Evolutionary conservation across 257 asterid species (phyloP), one percentile per base, ranked within the genome.

Genomic region (Gentiana dahurica): DNA sequence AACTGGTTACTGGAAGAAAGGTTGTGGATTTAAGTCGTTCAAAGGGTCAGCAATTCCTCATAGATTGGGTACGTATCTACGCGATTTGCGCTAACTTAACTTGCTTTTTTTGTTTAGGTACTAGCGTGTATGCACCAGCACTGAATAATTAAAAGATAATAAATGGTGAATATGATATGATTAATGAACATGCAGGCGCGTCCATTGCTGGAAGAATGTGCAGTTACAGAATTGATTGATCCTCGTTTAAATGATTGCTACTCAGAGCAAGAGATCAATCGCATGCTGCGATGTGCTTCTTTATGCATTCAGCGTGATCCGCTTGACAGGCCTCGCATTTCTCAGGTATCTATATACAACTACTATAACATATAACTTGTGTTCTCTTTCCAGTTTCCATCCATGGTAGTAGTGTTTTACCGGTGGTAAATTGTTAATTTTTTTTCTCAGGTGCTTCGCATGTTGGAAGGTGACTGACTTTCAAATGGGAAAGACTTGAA

Each of bases 1-100:
- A 87, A 67, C 77, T 90, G 9, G 76, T 87, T 65, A 84, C 95
- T 0, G 98, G 98, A 49, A 75, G 98, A 69, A 90, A 87, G 64
- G 94, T 94, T 47, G 76, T 90, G 44, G 95, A 84, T 60, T 72
- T 82, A 61, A 69, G 67, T 57, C 83, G 83, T 10, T 94, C 95
- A 49, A 87, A 76, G 75, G 98, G 94, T 63, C 81, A 90, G 69
- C 91, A 87, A 58, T 87, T 74, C 79, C 94, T 90, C 54, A 68
- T 77, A 5, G 94, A 82, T 55, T 90, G 95, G 98, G 97, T 86
- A 77, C 10, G 81, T 49, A n/a, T 5, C 45, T 24, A 24, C 24
- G 24, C 24, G 24, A 24, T 24, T 24, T 24, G 11, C 24, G 24
- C 24, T 24, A 41, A 41, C 1, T 41, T 41, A 4, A 5, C 46